A percentile compares a stretch with the other conserved stretches of the same genome.
These are phyloP conservation scores for Flaveria bidentis DNA, from an alignment of 129 eudicot species.

Conservation along the genomic window DNA sequence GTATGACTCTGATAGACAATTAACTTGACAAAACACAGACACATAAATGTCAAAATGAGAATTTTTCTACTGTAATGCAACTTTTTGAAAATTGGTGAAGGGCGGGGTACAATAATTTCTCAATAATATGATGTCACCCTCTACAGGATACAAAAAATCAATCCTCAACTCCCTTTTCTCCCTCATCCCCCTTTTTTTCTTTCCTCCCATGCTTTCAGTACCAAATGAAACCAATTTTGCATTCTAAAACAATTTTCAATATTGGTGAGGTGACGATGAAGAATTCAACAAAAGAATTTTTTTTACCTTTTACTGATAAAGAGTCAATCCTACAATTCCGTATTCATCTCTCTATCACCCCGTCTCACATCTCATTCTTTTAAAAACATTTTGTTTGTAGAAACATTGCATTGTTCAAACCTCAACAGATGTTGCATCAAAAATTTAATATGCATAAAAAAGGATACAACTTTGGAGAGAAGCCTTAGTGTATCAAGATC, in stretches of 20 bases:
- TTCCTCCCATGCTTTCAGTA: not conserved
- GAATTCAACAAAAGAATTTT: not conserved
- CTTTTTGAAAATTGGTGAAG: not conserved
- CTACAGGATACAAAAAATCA: not conserved
- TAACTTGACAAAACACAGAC: conserved; percentile 3
- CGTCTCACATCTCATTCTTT: not conserved
- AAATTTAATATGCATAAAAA: not conserved
- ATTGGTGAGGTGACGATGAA: not conserved
- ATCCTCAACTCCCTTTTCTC: not conserved
- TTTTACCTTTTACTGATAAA: not conserved
- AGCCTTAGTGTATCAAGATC: conserved; percentile 94
- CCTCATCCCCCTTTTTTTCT: not conserved
- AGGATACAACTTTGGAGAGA: conserved; percentile 90
- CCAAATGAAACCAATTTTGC: not conserved
- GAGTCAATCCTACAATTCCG: not conserved
- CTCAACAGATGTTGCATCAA: not conserved
- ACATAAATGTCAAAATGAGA: not conserved
- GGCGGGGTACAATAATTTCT: not conserved
- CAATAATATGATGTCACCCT: conserved; percentile 5
- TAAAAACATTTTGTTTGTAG: not conserved
- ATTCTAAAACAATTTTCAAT: not conserved
- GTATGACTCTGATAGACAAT: conserved; percentile 1
- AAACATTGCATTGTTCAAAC: not conserved
- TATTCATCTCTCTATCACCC: not conserved
- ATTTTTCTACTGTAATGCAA: not conserved